A percentile compares a stretch with the other conserved stretches of the same genome.
phyloP scores from a whole-genome alignment of 345 rosid species.

The Eucalyptus globulus region DNA sequence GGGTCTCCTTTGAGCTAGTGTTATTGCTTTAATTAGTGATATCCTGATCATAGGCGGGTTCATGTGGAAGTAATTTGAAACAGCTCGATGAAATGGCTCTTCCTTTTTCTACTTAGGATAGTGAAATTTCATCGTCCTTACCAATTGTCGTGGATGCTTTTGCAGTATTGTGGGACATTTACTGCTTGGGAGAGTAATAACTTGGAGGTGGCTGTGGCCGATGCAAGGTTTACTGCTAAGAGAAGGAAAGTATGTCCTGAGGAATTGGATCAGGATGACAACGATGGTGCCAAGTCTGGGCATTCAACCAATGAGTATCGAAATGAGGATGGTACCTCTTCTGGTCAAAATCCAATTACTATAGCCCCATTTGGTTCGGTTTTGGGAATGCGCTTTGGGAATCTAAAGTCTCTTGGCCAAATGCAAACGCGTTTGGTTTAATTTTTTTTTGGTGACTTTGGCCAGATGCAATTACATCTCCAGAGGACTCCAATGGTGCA shows the following conservation, averaged over 20 bases:
- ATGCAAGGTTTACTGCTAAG: slow-evolving; percentile 5
- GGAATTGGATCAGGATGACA: neutral
- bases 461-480: too few species aligned
- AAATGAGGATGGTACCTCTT: neutral
- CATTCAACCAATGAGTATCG: neutral
- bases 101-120: neutral
- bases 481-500: too few species aligned
- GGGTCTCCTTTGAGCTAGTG: neutral
- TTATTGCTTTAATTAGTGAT: neutral
- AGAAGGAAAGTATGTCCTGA: slow-evolving; percentile 33
- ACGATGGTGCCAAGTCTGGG: neutral
- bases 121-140: neutral
- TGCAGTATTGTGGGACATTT: neutral
- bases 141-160: neutral
- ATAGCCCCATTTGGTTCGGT: too few species aligned
- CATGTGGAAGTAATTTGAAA: neutral
- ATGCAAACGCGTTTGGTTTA: too few species aligned
- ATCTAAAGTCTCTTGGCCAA: too few species aligned
- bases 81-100: neutral
- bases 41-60: neutral
- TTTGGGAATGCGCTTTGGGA: too few species aligned
- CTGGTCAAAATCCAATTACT: neutral
- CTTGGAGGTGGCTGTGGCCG: neutral
- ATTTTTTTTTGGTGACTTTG: too few species aligned
- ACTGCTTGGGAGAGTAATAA: neutral